Percentiles rank a stretch among this genome's conserved stretches.
Evolutionary conservation across 75 land plant genomes (phyloP).

Genomic region (Cupressus sempervirens): DNA sequence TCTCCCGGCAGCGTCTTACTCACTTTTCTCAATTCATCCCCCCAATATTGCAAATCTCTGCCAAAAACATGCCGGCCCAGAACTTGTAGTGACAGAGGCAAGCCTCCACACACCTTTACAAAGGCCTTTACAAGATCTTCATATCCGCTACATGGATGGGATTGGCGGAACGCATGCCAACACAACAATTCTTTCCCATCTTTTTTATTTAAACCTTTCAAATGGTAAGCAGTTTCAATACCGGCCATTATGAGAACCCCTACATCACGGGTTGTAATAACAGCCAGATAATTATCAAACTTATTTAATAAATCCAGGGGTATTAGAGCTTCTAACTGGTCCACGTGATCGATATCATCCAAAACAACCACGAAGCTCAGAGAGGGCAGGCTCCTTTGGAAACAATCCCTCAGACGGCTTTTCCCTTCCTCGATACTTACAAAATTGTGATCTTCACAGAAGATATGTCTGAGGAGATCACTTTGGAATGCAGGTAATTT

Average conservation of each 20-base stretch:
- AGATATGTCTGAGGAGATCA: neutral
- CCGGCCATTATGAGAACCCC: neutral
- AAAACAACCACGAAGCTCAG: neutral
- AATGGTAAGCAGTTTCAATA: neutral
- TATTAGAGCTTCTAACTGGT: neutral
- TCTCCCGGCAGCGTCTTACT: neutral
- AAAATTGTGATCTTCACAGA: neutral
- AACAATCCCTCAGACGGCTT: too few species aligned
- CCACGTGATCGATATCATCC: neutral
- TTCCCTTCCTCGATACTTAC: neutral
- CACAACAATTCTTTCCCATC: neutral
- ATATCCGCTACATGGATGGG: neutral
- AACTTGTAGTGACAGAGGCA: neutral
- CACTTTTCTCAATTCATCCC: neutral
- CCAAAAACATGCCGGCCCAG: neutral
- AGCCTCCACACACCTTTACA: neutral
- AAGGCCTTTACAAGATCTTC: neutral
- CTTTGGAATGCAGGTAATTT: neutral
- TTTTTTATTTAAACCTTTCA: neutral
- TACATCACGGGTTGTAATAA: neutral
- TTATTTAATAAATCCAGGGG: neutral
- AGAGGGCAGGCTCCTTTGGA: neutral
- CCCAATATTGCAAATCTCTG: neutral
- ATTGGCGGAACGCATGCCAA: neutral
- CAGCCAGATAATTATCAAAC: neutral